Base-by-base conservation (phyloP, 164 flowering plant species). In the Stephania yunnanensis region DNA sequence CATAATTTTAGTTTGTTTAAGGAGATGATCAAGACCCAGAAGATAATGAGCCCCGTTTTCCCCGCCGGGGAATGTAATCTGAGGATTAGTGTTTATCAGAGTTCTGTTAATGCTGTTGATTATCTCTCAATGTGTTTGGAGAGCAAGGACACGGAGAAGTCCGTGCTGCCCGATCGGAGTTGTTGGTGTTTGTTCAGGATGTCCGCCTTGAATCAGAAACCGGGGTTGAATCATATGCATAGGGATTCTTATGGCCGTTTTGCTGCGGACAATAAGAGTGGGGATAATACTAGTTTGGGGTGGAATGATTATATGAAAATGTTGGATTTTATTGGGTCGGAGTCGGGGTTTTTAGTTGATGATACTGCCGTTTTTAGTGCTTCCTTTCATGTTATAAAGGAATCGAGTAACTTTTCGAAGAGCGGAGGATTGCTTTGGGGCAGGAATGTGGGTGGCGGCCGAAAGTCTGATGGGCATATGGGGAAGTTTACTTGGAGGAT, bases 261-360 rank as follows among this genome's bases (percentile, higher is more conserved):
- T 84, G 99, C 97, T 0, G 93, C 91, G 0, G 99, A 95, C 81
- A 93, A 92, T 74, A 93, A 91, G 86, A 87, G 89, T 71, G 97
- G 99, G 67, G 99, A 95, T 73, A 95, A 95, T 75, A 92, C 97
- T 1, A 95, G 97, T 79, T 84, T 95, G 78, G 99, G 99, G 1
- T 93, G 99, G 99, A 95, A 93, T 86, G 99, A 95, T 80, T 95
- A 93, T 74, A 93, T 95, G 97, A 93, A 90, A 80, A 95, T 95
- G 99, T 77, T 83, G 11, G 99, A 95, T 79, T 95, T 95, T 80
- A 44, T 89, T 64, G 89, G 88, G 25, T 71, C 66, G 0, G 95
- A 91, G 2, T 72, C 89, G 0, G 99, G 99, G 67, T 95, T 86
- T 81, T 81, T 95, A 81, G 87, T 91, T 72, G 97, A 95, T 67